These are phyloP conservation scores for Agastache rugosa DNA, from an alignment of 257 asterid genomes.

Conservation along the genomic window DNA sequence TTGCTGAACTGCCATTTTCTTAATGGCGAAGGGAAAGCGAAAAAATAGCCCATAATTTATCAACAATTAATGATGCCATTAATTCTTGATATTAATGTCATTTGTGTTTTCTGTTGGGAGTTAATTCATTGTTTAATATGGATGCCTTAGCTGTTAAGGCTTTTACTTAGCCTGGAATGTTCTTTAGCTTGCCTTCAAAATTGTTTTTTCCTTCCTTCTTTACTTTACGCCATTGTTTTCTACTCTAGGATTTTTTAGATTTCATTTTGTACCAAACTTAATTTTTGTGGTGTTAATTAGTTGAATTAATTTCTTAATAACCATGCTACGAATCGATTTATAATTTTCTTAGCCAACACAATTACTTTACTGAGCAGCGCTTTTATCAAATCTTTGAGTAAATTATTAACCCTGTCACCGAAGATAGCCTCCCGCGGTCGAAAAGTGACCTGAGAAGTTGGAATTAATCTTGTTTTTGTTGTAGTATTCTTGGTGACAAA, in stretches of 20 bases:
- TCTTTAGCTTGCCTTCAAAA: constrained; percentile 11
- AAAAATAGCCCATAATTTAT: neutral
- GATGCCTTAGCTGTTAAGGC: neutral
- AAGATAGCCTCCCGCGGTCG: too few relatives aligned
- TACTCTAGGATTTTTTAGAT: neutral
- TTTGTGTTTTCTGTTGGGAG: neutral
- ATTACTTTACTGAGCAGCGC: too few relatives aligned
- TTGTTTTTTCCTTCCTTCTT: neutral
- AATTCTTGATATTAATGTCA: neutral
- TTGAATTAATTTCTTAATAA: constrained; percentile 5
- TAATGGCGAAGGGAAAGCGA: neutral
- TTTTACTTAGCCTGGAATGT: neutral
- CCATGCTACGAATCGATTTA: neutral
- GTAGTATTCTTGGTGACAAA: too few relatives aligned
- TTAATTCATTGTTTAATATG: neutral
- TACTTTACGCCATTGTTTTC: constrained; percentile 5
- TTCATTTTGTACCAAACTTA: neutral
- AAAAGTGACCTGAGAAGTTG: too few relatives aligned
- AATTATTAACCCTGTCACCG: too few relatives aligned
- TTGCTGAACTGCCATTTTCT: constrained; percentile 4
- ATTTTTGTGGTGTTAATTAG: neutral
- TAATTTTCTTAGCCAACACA: too few relatives aligned
- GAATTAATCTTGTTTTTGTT: too few relatives aligned
- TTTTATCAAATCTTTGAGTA: too few relatives aligned
- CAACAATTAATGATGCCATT: neutral